Conservation (phyloP, 2,329 filamentous ascomycete species). For the Aspergillus tamarii region DNA sequence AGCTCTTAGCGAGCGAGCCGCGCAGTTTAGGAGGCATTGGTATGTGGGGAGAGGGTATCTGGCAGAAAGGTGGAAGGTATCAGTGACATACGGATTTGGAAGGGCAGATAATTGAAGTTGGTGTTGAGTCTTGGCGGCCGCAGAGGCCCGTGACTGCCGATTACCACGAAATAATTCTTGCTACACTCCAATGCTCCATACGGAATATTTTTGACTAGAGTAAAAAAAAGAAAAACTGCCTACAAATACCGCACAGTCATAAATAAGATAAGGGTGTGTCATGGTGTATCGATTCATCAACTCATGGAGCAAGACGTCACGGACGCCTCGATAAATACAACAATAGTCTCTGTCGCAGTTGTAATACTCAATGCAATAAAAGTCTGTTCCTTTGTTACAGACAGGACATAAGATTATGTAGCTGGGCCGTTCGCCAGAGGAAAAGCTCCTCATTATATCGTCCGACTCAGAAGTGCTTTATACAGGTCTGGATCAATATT, state of each 20-base stretch:
- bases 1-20: conserved; percentile 39
- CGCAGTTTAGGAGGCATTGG: conserved; percentile 46
- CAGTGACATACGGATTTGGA: neutral
- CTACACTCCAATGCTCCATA: neutral
- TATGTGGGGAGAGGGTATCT: conserved; percentile 13
- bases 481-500: conserved; percentile 14
- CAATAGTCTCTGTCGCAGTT: conserved; percentile 19
- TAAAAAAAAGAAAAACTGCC: neutral
- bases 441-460: conserved; percentile 4
- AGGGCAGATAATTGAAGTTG: conserved; percentile 10
- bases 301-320: conserved; percentile 33
- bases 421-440: neutral
- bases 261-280: conserved; percentile 12
- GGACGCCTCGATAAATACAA: conserved; percentile 30
- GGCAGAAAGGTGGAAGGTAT: conserved; percentile 14
- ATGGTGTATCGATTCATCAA: conserved; percentile 34
- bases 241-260: neutral
- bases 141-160: conserved; percentile 6
- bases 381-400: conserved; percentile 14
- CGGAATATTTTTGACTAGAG: neutral
- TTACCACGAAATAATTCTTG: neutral
- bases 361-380: conserved; percentile 25
- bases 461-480: conserved; percentile 11
- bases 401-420: conserved; percentile 9
- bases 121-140: conserved; percentile 20